Percentiles rank a stretch among this genome's conserved stretches.
phyloP scores from a whole-genome alignment of 2,329 filamentous ascomycete species.

The Colletotrichum filicis region DNA sequence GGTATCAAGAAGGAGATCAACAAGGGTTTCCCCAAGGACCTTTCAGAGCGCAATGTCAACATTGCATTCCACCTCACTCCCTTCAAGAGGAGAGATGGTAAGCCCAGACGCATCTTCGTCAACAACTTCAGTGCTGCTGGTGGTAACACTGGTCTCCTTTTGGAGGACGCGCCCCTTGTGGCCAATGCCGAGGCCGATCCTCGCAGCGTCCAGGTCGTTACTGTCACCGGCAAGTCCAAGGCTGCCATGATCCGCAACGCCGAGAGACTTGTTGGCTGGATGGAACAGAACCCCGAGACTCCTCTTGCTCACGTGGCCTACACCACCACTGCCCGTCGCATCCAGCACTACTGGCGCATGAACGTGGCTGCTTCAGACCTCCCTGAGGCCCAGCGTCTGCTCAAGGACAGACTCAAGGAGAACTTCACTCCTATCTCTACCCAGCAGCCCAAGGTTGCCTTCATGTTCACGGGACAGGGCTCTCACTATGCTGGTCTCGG shows the following conservation, averaged over 20 bases:
- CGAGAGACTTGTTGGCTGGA: slow-evolving; percentile 63
- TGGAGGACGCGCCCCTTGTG: slow-evolving; percentile 69
- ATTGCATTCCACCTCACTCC: slow-evolving; percentile 66
- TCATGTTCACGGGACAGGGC: slow-evolving; percentile 68
- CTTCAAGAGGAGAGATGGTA: slow-evolving; percentile 59
- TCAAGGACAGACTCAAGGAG: slow-evolving; percentile 53
- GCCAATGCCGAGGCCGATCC: slow-evolving; percentile 59
- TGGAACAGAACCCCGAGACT: slow-evolving; percentile 62
- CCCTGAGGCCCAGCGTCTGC: slow-evolving; percentile 53
- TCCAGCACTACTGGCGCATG: slow-evolving; percentile 58
- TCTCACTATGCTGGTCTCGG: slow-evolving; percentile 64
- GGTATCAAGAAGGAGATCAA: slow-evolving; percentile 76
- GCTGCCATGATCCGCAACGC: slow-evolving; percentile 69
- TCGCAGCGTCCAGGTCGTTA: slow-evolving; percentile 67
- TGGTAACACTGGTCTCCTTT: slow-evolving; percentile 74
- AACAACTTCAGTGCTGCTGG: slow-evolving; percentile 80
- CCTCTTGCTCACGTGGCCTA: slow-evolving; percentile 71
- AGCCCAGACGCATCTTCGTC: slow-evolving; percentile 61
- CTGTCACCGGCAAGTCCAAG: slow-evolving; percentile 67
- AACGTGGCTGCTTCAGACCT: slow-evolving; percentile 56
- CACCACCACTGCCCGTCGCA: slow-evolving; percentile 73
- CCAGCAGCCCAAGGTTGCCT: slow-evolving; percentile 59
- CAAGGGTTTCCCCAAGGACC: slow-evolving; percentile 66
- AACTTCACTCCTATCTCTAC: slow-evolving; percentile 55
- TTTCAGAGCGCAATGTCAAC: slow-evolving; percentile 66